Conservation (phyloP, 768 basidiomycete species). For the Mycena olivaceomarginata region DNA sequence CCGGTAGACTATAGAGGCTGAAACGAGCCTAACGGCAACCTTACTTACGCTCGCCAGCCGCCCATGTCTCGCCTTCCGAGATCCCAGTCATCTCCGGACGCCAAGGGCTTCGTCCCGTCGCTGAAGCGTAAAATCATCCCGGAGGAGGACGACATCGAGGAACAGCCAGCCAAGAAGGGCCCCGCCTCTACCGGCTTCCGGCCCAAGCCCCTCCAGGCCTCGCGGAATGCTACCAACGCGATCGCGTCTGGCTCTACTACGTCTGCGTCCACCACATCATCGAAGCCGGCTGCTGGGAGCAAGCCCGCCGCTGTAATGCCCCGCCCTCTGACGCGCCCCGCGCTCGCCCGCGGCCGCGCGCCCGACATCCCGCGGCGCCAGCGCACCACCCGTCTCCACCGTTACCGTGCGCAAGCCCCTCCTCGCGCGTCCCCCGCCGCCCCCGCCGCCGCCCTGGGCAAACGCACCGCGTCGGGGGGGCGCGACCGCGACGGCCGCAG, state of each 20-base stretch:
- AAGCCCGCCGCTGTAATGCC: constrained; percentile 31
- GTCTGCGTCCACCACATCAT: background rate
- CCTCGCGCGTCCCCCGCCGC: constrained; percentile 39
- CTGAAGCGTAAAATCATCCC: constrained; percentile 42
- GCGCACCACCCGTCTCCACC: constrained; percentile 33
- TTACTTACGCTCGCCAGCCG: no score
- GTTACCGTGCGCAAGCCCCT: constrained; percentile 33
- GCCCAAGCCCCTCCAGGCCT: constrained; percentile 38
- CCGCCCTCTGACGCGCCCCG: constrained; percentile 32
- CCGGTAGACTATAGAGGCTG: no score
- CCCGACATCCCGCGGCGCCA: constrained; percentile 39
- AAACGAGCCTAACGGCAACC: no score
- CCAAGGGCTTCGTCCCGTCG: constrained; percentile 37
- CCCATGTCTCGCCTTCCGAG: constrained; percentile 40
- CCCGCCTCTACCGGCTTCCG: constrained; percentile 28
- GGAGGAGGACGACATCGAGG: constrained; percentile 42
- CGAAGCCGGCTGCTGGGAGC: background rate
- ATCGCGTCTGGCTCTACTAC: constrained; percentile 19
- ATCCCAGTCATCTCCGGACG: constrained; percentile 38
- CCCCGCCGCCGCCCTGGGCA: constrained; percentile 2
- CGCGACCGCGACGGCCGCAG: constrained; percentile 25
- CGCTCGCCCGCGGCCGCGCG: constrained; percentile 37
- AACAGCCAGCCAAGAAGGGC: constrained; percentile 39
- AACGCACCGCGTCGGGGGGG: constrained; percentile 29
- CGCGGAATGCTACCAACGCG: constrained; percentile 21